Evolutionary conservation across 139 green algal species (phyloP).

Genomic region (Chlamydomonas sp.): DNA sequence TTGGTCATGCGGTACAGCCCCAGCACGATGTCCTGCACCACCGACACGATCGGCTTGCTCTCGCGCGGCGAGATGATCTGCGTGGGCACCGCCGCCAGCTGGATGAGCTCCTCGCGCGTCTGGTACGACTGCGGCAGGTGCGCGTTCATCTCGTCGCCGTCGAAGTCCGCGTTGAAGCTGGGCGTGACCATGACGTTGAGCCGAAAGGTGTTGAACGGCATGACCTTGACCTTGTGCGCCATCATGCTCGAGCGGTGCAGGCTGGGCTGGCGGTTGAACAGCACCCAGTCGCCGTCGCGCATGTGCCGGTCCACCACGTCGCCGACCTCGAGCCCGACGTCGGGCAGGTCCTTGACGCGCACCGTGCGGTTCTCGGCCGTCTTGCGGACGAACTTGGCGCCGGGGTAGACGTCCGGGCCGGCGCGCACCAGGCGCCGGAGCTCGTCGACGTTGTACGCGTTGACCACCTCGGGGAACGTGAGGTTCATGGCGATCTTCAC

Average conservation of each 20-base stretch:
- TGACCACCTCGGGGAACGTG: slow-evolving; percentile 90
- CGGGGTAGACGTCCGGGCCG: slow-evolving; percentile 83
- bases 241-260: slow-evolving; percentile 99
- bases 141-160: slow-evolving; percentile 99
- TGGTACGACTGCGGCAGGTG: slow-evolving; percentile 75
- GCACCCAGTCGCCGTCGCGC: slow-evolving; percentile 85
- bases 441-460: slow-evolving; percentile 54
- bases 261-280: slow-evolving; percentile 96
- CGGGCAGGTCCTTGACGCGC: background rate
- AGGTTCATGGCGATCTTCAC: slow-evolving; percentile 93
- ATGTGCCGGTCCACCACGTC: slow-evolving; percentile 93
- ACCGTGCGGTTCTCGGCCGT: background rate
- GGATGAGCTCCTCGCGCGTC: slow-evolving; percentile 70
- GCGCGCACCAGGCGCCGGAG: slow-evolving; percentile 80
- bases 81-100: slow-evolving; percentile 91
- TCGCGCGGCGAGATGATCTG: slow-evolving; percentile 91
- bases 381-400: slow-evolving; percentile 77
- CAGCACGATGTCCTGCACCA: slow-evolving; percentile 53
- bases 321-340: too few species aligned
- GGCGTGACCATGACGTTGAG: slow-evolving; percentile 76
- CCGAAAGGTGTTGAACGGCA: slow-evolving; percentile 73
- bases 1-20: slow-evolving; percentile 10
- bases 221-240: slow-evolving; percentile 58
- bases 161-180: slow-evolving; percentile 98
- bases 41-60: slow-evolving; percentile 86